Evolutionary conservation across 371 early-diverging fungal species (phyloP).

Genomic region (Apophysomyces elegans): DNA sequence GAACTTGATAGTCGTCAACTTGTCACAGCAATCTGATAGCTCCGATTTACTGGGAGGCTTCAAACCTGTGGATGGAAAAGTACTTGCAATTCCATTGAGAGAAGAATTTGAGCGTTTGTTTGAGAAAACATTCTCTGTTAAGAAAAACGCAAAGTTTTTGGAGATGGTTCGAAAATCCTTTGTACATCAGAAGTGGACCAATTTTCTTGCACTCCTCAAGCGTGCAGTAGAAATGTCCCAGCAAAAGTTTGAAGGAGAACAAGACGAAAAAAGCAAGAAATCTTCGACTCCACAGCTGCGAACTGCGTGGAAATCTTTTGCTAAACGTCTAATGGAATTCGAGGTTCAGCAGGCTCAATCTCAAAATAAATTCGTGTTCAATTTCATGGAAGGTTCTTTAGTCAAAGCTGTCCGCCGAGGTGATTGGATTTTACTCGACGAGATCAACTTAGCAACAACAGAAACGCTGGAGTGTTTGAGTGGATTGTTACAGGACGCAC

Average conservation of each 20-base stretch:
- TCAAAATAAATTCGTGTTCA: constrained; percentile 85
- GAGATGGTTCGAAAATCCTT: constrained; percentile 77
- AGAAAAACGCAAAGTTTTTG: constrained; percentile 85
- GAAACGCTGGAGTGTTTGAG: constrained; percentile 94
- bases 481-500: constrained; percentile 85
- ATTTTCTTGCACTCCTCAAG: constrained; percentile 72
- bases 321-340: constrained; percentile 62
- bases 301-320: constrained; percentile 67
- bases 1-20: constrained; percentile 91
- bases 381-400: constrained; percentile 93
- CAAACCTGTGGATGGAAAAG: constrained; percentile 92
- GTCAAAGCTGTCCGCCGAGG: constrained; percentile 93
- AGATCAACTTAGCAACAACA: constrained; percentile 96
- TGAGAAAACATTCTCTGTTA: constrained; percentile 83
- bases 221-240: constrained; percentile 80
- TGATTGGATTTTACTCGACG: constrained; percentile 98
- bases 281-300: constrained; percentile 51
- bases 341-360: constrained; percentile 76
- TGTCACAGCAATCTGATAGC: constrained; percentile 98
- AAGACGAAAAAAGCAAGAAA: constrained; percentile 40
- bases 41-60: constrained; percentile 98
- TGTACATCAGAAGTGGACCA: constrained; percentile 79
- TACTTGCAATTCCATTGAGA: constrained; percentile 80
- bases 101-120: constrained; percentile 89
- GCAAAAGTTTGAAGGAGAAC: constrained; percentile 57